Evolutionary conservation across 257 asterid species (phyloP).

Genomic region (Asclepias syriaca): DNA sequence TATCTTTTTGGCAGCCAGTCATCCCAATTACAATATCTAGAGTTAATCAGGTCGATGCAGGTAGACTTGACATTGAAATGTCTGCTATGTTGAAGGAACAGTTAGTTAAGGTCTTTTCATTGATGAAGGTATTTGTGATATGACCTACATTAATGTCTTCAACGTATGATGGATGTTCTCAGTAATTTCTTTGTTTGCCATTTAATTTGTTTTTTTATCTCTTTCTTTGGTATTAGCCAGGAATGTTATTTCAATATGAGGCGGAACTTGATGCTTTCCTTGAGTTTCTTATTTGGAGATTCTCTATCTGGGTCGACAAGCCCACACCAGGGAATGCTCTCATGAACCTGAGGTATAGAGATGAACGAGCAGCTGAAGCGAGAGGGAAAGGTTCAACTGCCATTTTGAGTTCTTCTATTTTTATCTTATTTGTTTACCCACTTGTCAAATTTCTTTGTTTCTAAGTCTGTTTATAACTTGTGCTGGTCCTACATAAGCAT

Average conservation of each 20-base stretch:
- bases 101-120: slow-evolving; percentile 74
- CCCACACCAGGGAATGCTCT: slow-evolving; percentile 94
- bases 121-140: slow-evolving; percentile 70
- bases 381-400: slow-evolving; percentile 62
- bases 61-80: slow-evolving; percentile 86
- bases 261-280: slow-evolving; percentile 95
- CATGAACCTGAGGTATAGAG: slow-evolving; percentile 82
- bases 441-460: neutral
- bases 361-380: slow-evolving; percentile 75
- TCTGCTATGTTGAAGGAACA: slow-evolving; percentile 96
- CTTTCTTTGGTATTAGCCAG: slow-evolving; percentile 85
- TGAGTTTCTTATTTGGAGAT: slow-evolving; percentile 89
- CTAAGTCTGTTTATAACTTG: neutral
- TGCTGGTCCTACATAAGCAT: too few relatives aligned
- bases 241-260: slow-evolving; percentile 92
- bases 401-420: neutral
- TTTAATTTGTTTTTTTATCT: slow-evolving; percentile 37
- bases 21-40: slow-evolving; percentile 83
- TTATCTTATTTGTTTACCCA: slow-evolving; percentile 1
- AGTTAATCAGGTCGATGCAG: slow-evolving; percentile 92
- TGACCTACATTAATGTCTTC: slow-evolving; percentile 14
- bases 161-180: slow-evolving; percentile 15
- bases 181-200: slow-evolving; percentile 18
- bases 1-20: slow-evolving; percentile 41
- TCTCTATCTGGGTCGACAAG: slow-evolving; percentile 98